phyloP scores from a whole-genome alignment of 2,329 filamentous ascomycete species.

The Scedosporium boydii region DNA sequence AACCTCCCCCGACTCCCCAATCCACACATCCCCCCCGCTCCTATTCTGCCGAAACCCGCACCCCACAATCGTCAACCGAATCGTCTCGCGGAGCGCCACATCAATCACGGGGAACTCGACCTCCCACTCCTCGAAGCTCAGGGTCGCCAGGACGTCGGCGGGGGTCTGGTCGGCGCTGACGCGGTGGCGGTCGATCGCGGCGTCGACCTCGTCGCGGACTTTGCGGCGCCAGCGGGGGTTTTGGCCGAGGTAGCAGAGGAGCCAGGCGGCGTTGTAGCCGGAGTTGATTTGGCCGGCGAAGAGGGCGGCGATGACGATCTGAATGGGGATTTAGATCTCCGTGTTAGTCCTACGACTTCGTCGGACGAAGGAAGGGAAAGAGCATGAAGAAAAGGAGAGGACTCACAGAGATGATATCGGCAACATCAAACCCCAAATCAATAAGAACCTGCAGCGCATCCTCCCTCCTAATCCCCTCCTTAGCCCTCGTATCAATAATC shows the following conservation, averaged over 20 bases:
- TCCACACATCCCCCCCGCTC: conserved; percentile 31
- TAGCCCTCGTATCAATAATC: conserved; percentile 35
- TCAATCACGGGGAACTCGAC: conserved; percentile 41
- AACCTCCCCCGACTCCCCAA: conserved; percentile 34
- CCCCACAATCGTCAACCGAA: conserved; percentile 39
- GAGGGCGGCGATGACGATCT: conserved; percentile 43
- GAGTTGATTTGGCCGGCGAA: conserved; percentile 50
- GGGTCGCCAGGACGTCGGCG: conserved; percentile 27
- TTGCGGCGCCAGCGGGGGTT: conserved; percentile 34
- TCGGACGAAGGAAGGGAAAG: not conserved
- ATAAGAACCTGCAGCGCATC: conserved; percentile 45
- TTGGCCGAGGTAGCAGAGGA: conserved; percentile 38
- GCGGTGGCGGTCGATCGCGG: conserved; percentile 32
- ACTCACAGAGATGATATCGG: conserved; percentile 30
- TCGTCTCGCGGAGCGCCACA: conserved; percentile 41
- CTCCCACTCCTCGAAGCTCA: conserved; percentile 46
- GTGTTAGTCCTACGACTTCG: no score
- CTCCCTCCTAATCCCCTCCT: conserved; percentile 28
- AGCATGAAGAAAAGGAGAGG: not conserved
- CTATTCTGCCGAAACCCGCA: conserved; percentile 42
- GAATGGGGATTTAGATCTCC: no score
- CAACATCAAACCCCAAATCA: conserved; percentile 36
- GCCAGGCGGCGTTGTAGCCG: conserved; percentile 44
- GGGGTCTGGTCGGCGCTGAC: conserved; percentile 17
- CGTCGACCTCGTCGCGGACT: conserved; percentile 36